Conservation (phyloP, 805 yeast genomes). For the Wickerhamomyces chambardii region DNA sequence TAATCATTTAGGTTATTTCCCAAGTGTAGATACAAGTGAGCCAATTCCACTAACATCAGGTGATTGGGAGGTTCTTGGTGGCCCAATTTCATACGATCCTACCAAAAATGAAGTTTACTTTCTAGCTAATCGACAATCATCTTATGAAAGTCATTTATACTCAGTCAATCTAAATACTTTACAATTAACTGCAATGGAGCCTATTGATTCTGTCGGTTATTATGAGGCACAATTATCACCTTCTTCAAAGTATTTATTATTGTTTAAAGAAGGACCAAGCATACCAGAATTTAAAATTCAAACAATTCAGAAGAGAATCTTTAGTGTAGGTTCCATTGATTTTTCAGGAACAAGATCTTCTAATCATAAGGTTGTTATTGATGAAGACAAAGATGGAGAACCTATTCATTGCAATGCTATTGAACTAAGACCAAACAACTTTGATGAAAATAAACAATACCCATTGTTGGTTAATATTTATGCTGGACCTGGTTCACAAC, state of each 20-base stretch:
- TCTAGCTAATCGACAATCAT: slow-evolving; percentile 44
- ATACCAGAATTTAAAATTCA: slow-evolving; percentile 9
- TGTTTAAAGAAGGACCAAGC: slow-evolving; percentile 20
- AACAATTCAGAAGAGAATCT: slow-evolving; percentile 1
- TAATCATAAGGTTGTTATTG: slow-evolving; percentile 13
- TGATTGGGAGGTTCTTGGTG: slow-evolving; percentile 42
- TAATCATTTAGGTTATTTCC: slow-evolving; percentile 57
- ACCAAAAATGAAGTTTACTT: slow-evolving; percentile 43
- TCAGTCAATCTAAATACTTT: slow-evolving; percentile 29
- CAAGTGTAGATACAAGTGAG: slow-evolving; percentile 28
- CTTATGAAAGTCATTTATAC: slow-evolving; percentile 46
- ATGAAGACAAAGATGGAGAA: slow-evolving; percentile 9
- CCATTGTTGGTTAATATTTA: slow-evolving; percentile 64
- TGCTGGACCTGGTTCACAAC: slow-evolving; percentile 78
- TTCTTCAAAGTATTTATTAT: slow-evolving; percentile 42
- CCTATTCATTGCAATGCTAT: slow-evolving; percentile 35
- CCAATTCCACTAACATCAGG: slow-evolving; percentile 37
- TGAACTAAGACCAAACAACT: slow-evolving; percentile 54
- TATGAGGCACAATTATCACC: slow-evolving; percentile 46
- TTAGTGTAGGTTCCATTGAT: slow-evolving; percentile 5
- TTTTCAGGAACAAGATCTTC: slow-evolving; percentile 8
- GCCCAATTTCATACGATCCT: slow-evolving; percentile 36
- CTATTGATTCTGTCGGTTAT: slow-evolving; percentile 29
- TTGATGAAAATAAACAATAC: slow-evolving; percentile 37
- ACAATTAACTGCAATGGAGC: slow-evolving; percentile 17